A percentile compares a stretch with the other conserved stretches of the same genome.
These are phyloP conservation scores for Hericium rajendrae DNA, from an alignment of 768 basidiomycete species.

Conservation along the genomic window DNA sequence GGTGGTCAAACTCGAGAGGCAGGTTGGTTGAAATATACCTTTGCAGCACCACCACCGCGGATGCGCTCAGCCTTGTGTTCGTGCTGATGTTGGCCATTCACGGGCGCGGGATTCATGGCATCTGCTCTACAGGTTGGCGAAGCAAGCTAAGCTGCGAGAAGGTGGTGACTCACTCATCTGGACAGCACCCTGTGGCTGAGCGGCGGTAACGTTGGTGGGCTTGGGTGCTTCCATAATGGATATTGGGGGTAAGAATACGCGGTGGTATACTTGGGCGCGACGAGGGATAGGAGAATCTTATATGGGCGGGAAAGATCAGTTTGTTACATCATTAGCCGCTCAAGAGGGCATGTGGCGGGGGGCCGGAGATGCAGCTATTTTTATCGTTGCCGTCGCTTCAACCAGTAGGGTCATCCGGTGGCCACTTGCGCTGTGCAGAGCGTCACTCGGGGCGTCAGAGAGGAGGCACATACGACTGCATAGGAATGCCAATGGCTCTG, in stretches of 20 bases:
- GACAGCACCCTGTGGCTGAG: slow-evolving; percentile 50
- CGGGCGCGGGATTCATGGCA: slow-evolving; percentile 33
- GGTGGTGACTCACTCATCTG: slow-evolving; percentile 47
- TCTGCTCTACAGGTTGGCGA: slow-evolving; percentile 21
- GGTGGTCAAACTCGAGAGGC: background rate
- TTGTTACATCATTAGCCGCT: background rate
- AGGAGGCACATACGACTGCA: no score
- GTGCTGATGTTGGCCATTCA: slow-evolving; percentile 22
- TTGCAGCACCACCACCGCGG: slow-evolving; percentile 64
- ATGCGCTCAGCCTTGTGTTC: slow-evolving; percentile 46
- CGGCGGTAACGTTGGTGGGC: slow-evolving; percentile 25
- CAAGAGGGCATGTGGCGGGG: background rate
- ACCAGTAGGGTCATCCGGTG: background rate
- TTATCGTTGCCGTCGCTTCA: background rate
- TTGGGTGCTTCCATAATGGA: slow-evolving; percentile 23
- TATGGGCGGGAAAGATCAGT: background rate
- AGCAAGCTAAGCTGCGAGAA: background rate
- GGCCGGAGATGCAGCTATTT: background rate
- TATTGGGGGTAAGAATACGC: background rate
- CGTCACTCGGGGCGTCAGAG: no score
- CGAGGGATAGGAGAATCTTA: background rate
- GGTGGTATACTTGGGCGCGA: background rate
- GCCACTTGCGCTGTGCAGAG: no score
- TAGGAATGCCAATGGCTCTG: no score
- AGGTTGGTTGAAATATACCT: slow-evolving; percentile 28